Conservation (phyloP, 2,329 filamentous ascomycete genomes). For the Hansfordia pulvinata region DNA sequence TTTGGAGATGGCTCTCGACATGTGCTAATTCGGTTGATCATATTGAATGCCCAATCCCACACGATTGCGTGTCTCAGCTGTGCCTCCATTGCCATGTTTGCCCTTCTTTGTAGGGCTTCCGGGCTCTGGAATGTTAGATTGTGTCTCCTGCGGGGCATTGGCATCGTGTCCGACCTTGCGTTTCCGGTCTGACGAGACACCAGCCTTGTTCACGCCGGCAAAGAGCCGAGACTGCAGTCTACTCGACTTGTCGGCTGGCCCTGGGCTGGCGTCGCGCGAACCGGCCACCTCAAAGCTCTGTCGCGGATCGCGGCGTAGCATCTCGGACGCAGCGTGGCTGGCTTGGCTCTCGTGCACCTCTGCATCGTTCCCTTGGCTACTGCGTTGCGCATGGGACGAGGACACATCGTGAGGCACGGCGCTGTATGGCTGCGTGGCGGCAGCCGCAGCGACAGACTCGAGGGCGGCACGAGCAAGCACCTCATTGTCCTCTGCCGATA, state of each 20-base stretch:
- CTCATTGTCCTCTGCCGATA: slow-evolving; percentile 54
- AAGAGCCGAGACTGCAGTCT: slow-evolving; percentile 38
- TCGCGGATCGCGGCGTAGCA: slow-evolving; percentile 50
- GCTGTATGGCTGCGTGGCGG: slow-evolving; percentile 22
- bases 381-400: slow-evolving; percentile 24
- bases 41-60: slow-evolving; percentile 45
- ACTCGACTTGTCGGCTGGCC: slow-evolving; percentile 28
- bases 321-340: slow-evolving; percentile 61
- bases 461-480: slow-evolving; percentile 41
- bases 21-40: too few relatives aligned
- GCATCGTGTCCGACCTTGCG: too few relatives aligned
- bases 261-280: slow-evolving; percentile 29
- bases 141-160: too few relatives aligned
- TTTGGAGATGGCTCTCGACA: too few relatives aligned
- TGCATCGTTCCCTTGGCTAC: slow-evolving; percentile 32
- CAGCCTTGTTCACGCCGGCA: slow-evolving; percentile 27
- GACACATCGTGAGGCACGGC: slow-evolving; percentile 38
- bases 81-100: slow-evolving; percentile 24
- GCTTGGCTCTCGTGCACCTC: slow-evolving; percentile 63
- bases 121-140: too few relatives aligned
- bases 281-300: slow-evolving; percentile 36
- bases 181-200: slow-evolving; percentile 16
- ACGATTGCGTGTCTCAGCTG: too few relatives aligned
- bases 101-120: too few relatives aligned
- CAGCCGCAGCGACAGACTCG: slow-evolving; percentile 40